A percentile compares a stretch with the other conserved stretches of the same genome.
These are phyloP conservation scores for Triangularia verruculosa DNA, from an alignment of 2,329 filamentous ascomycete genomes.

Conservation along the genomic window DNA sequence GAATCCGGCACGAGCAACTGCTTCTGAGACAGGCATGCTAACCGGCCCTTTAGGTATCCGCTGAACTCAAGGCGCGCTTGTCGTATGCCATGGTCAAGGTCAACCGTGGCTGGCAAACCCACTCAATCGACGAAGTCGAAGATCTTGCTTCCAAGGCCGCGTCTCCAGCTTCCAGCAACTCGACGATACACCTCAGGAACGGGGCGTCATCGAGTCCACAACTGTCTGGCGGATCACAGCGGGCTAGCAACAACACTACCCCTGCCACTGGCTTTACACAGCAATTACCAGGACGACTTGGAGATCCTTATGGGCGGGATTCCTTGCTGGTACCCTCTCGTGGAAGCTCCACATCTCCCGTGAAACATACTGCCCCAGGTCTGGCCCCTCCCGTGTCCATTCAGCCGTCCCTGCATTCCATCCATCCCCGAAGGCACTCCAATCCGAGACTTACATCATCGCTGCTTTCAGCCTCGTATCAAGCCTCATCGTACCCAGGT, in stretches of 20 bases:
- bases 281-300: conserved; percentile 14
- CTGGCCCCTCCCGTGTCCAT: conserved; percentile 56
- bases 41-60: conserved; percentile 57
- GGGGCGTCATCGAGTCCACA: conserved; percentile 56
- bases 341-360: conserved; percentile 30
- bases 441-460: conserved; percentile 48
- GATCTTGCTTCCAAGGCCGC: conserved; percentile 65
- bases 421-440: conserved; percentile 49
- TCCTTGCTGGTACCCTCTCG: conserved; percentile 17
- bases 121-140: conserved; percentile 75
- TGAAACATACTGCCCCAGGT: conserved; percentile 36
- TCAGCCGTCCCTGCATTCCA: conserved; percentile 45
- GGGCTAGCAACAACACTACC: conserved; percentile 35
- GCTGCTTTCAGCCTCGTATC: conserved; percentile 48
- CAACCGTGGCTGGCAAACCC: conserved; percentile 81
- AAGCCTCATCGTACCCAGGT: conserved; percentile 40
- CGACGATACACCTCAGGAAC: conserved; percentile 51
- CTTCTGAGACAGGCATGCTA: conserved; percentile 16
- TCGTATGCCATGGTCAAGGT: conserved; percentile 95
- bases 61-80: conserved; percentile 76
- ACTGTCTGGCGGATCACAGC: conserved; percentile 38
- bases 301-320: conserved; percentile 18
- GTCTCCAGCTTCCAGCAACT: conserved; percentile 59
- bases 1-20: not conserved
- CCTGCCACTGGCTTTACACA: conserved; percentile 27